phyloP scores from a whole-genome alignment of 2,329 filamentous ascomycete genomes.

The Hypomyces rosellus region DNA sequence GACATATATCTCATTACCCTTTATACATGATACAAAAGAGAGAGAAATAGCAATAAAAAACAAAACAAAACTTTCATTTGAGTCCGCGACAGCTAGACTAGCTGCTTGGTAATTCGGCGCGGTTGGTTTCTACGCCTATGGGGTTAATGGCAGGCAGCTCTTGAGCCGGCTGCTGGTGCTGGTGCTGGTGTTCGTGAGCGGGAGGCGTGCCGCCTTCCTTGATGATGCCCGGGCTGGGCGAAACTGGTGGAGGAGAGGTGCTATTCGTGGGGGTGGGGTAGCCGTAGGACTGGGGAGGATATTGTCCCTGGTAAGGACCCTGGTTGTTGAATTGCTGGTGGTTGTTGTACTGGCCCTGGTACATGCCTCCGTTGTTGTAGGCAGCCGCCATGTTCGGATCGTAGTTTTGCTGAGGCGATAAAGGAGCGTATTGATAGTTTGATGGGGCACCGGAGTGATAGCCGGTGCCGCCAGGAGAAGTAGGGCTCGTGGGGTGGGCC shows the following conservation, averaged over 20 bases:
- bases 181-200: neutral
- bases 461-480: conserved; percentile 16
- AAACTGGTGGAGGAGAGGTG: conserved; percentile 22
- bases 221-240: conserved; percentile 22
- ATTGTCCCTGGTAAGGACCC: conserved; percentile 4
- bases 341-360: conserved; percentile 3
- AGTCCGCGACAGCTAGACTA: neutral
- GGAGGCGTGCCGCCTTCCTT: conserved; percentile 7
- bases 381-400: conserved; percentile 14
- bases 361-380: conserved; percentile 1
- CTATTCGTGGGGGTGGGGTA: conserved; percentile 12
- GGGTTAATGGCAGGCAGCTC: conserved; percentile 25
- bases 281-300: conserved; percentile 17
- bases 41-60: neutral
- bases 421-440: conserved; percentile 15
- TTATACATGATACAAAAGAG: neutral
- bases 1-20: neutral
- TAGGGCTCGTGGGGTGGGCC: conserved; percentile 15
- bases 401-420: conserved; percentile 17
- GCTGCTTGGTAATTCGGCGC: conserved; percentile 23
- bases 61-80: neutral
- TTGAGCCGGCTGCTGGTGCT: conserved; percentile 13
- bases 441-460: conserved; percentile 25
- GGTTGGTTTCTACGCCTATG: conserved; percentile 26
- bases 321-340: neutral